Percentiles rank a stretch among this genome's conserved stretches.
Evolutionary conservation across 192 early-diverging fungal species (phyloP).

Genomic region (Glomus cerebriforme): DNA sequence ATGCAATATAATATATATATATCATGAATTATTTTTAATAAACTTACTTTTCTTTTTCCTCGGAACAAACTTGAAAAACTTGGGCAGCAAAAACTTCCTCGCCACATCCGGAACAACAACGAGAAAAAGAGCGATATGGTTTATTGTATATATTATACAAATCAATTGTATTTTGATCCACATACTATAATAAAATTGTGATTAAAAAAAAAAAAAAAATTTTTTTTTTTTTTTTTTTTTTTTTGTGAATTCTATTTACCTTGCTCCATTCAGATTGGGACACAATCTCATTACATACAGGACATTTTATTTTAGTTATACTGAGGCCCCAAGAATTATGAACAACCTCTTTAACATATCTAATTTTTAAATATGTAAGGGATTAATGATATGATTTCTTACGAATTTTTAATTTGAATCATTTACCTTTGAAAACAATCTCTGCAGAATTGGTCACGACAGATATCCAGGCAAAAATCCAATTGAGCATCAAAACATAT

Average conservation of each 20-base stretch:
- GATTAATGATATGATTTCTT: not conserved
- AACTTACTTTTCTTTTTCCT: constrained; percentile 25
- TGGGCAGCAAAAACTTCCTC: constrained; percentile 47
- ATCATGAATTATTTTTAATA: not conserved
- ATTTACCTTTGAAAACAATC: constrained; percentile 56
- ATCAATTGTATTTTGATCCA: constrained; percentile 44
- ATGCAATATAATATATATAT: not conserved
- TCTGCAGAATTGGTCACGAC: constrained; percentile 58
- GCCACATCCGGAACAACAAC: constrained; percentile 54
- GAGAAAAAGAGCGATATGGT: constrained; percentile 53
- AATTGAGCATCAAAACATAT: constrained; percentile 61
- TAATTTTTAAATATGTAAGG: constrained; percentile 7
- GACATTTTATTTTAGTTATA: constrained; percentile 60
- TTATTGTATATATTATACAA: constrained; percentile 56
- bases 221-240: not conserved
- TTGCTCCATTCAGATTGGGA: constrained; percentile 56
- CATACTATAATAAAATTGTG: constrained; percentile 39
- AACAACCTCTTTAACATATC: constrained; percentile 58
- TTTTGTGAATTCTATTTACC: constrained; percentile 25
- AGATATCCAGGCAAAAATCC: constrained; percentile 58
- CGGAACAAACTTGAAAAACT: constrained; percentile 30
- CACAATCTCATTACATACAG: constrained; percentile 55
- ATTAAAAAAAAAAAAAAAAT: not conserved
- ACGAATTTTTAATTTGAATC: not conserved
- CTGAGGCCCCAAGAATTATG: constrained; percentile 60